A percentile compares a stretch with the other conserved stretches of the same genome.
Conservation (phyloP, 495 filamentous ascomycete species). For the Terfezia claveryi region DNA sequence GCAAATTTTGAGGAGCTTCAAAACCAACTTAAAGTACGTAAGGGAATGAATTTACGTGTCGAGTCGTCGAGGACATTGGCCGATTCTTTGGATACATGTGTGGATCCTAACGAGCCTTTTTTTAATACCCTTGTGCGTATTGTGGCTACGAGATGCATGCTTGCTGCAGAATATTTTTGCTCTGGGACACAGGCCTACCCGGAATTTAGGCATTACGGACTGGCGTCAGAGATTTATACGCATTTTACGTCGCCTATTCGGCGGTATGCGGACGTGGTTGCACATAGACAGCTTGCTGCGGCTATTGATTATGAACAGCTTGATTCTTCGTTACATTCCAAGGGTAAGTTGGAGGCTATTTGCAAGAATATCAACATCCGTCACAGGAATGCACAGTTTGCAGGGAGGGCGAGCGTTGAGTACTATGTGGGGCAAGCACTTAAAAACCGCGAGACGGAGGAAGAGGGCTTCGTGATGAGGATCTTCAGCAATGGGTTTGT, state of each 20-base stretch:
- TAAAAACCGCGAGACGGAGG: constrained; percentile 53
- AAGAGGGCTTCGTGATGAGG: constrained; percentile 89
- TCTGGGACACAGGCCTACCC: constrained; percentile 75
- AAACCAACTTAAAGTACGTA: constrained; percentile 70
- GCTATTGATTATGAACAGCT: constrained; percentile 80
- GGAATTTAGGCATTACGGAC: constrained; percentile 89
- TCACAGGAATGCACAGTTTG: constrained; percentile 89
- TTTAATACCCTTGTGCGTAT: constrained; percentile 97
- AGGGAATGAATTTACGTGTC: constrained; percentile 50
- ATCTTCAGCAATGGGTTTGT: constrained; percentile 22
- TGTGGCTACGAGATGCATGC: constrained; percentile 96
- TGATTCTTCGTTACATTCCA: constrained; percentile 50
- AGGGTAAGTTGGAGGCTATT: constrained; percentile 65
- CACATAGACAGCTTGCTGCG: constrained; percentile 81
- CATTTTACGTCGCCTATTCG: constrained; percentile 96
- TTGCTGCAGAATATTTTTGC: constrained; percentile 94
- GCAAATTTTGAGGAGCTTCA: constrained; percentile 89
- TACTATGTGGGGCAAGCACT: constrained; percentile 96
- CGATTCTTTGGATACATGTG: constrained; percentile 67
- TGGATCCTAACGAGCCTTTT: constrained; percentile 69
- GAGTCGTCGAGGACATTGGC: constrained; percentile 79
- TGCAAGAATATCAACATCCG: constrained; percentile 97
- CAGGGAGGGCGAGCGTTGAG: constrained; percentile 75
- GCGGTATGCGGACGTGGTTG: constrained; percentile 83
- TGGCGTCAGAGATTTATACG: constrained; percentile 91